Conservation (phyloP, 192 early-diverging fungal species). For the Coemansia sp. region DNA sequence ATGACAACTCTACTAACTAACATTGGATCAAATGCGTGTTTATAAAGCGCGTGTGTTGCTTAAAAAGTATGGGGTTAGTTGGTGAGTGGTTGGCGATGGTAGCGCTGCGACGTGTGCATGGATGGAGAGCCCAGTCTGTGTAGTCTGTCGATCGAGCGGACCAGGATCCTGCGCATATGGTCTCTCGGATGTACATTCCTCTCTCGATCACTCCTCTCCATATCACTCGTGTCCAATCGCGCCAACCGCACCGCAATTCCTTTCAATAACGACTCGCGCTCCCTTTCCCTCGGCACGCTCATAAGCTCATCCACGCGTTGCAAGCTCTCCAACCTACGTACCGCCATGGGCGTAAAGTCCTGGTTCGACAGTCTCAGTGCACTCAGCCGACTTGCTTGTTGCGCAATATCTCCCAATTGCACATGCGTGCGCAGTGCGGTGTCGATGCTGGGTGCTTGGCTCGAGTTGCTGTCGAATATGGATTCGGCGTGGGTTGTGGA, state of each 20-base stretch:
- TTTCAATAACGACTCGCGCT: conserved; percentile 25
- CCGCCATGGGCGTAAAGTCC: conserved; percentile 27
- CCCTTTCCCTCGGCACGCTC: not conserved
- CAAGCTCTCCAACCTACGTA: conserved; percentile 25
- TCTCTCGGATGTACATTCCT: conserved; percentile 32
- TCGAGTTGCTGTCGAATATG: not conserved
- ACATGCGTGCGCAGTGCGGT: conserved; percentile 17
- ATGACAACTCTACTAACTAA: too few species aligned
- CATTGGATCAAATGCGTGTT: not conserved
- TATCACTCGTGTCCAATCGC: not conserved
- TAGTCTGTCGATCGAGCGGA: conserved; percentile 26
- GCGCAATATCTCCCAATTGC: not conserved
- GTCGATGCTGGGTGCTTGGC: not conserved
- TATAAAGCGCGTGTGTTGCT: not conserved
- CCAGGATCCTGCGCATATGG: conserved; percentile 29
- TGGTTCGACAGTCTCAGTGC: conserved; percentile 36
- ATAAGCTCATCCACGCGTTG: conserved; percentile 19
- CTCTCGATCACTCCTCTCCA: not conserved
- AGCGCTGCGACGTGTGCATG: conserved; percentile 16
- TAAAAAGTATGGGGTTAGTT: not conserved
- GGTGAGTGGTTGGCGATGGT: conserved; percentile 2
- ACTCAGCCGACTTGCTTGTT: conserved; percentile 22
- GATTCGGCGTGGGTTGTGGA: conserved; percentile 11
- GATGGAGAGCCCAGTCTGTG: conserved; percentile 10
- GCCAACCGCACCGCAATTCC: conserved; percentile 25